A percentile compares a stretch with the other conserved stretches of the same genome.
phyloP scores from a whole-genome alignment of 169 alveolate species.

The Cryptosporidium andersoni region DNA sequence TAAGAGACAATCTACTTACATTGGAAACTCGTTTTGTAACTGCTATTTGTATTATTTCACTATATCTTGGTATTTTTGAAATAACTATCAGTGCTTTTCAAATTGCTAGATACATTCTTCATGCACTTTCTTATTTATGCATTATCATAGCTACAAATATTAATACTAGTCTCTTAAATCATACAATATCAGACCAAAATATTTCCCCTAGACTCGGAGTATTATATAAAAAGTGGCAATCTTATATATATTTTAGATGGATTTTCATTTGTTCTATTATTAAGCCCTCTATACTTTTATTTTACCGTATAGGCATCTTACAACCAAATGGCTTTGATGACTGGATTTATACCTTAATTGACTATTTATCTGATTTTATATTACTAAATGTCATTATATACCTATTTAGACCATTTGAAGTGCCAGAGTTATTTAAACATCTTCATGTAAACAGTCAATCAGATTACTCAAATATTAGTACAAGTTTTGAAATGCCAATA shows the following conservation, averaged over 20 bases:
- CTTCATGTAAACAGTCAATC: not conserved
- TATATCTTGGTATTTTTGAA: conserved; percentile 47
- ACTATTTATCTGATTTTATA: conserved; percentile 12
- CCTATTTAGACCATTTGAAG: conserved; percentile 43
- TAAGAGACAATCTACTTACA: conserved; percentile 47
- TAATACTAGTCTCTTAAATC: conserved; percentile 32
- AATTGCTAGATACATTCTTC: conserved; percentile 53
- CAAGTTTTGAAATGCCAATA: not conserved
- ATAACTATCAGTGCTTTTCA: conserved; percentile 36
- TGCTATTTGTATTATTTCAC: conserved; percentile 19
- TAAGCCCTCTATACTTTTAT: conserved; percentile 36
- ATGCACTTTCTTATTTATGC: conserved; percentile 38
- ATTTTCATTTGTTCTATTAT: conserved; percentile 20
- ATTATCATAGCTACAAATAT: conserved; percentile 55
- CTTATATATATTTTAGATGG: conserved; percentile 56
- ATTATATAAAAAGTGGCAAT: conserved; percentile 39
- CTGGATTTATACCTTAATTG: conserved; percentile 44
- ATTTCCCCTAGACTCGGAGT: conserved; percentile 67
- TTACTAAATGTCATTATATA: conserved; percentile 1
- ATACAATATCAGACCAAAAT: conserved; percentile 60
- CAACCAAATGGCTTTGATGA: conserved; percentile 65
- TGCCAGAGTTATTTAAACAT: conserved; percentile 11
- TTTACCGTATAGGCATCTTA: conserved; percentile 20
- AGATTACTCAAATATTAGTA: not conserved
- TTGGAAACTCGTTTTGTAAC: conserved; percentile 30